A percentile compares a stretch with the other conserved stretches of the same genome.
These are phyloP conservation scores for Telopea speciosissima DNA, from an alignment of 177 flowering plant genomes.

Conservation along the genomic window DNA sequence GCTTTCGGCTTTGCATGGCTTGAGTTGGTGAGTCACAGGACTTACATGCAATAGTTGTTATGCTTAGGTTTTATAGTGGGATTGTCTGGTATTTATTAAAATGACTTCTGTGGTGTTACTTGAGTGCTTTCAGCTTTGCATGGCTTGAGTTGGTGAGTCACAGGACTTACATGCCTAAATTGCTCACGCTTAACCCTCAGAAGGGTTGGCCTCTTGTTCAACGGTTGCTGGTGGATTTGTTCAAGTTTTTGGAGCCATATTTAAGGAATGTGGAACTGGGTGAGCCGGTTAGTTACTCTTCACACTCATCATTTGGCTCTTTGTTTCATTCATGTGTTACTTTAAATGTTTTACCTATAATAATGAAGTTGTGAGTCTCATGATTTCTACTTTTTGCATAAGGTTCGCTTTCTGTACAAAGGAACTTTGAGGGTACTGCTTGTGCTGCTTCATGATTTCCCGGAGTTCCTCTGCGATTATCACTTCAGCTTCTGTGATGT, in stretches of 20 bases:
- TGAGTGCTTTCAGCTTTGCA: conserved; percentile 62
- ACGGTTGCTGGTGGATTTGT: conserved; percentile 76
- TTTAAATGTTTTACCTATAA: neutral
- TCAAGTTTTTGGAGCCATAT: conserved; percentile 94
- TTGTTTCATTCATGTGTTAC: neutral
- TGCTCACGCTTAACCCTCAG: conserved; percentile 67
- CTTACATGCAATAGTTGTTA: too few species aligned
- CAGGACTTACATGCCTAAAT: conserved; percentile 92
- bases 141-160: conserved; percentile 98
- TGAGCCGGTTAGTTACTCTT: conserved; percentile 48
- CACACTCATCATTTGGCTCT: neutral
- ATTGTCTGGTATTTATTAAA: neutral
- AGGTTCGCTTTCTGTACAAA: conserved; percentile 86
- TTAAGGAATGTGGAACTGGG: conserved; percentile 86
- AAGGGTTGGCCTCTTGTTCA: conserved; percentile 93
- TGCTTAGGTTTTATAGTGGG: neutral
- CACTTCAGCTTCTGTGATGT: conserved; percentile 99
- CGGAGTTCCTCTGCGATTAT: conserved; percentile 94
- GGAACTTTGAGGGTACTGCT: conserved; percentile 90
- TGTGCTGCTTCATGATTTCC: conserved; percentile 96
- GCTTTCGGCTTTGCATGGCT: conserved; percentile 93
- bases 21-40: conserved; percentile 88
- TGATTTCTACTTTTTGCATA: conserved; percentile 3
- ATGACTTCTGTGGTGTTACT: neutral
- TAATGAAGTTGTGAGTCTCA: neutral